These are phyloP conservation scores for Adansonia digitata DNA, from an alignment of 345 rosid species.

Conservation along the genomic window DNA sequence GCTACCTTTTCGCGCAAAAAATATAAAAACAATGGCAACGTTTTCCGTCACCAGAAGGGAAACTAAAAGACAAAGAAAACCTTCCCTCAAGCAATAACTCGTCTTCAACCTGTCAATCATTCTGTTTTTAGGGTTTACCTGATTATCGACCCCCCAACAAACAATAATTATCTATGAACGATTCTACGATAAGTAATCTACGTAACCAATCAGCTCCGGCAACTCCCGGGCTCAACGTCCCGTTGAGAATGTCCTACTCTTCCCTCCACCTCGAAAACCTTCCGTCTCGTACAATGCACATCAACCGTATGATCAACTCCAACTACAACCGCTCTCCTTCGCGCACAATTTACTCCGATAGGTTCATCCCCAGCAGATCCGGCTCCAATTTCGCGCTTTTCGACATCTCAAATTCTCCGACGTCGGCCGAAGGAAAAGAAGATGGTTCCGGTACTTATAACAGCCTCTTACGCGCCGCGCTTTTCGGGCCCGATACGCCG, in stretches of 20 bases:
- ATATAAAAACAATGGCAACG: neutral
- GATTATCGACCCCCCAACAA: conserved; percentile 9
- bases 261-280: conserved; percentile 37
- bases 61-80: neutral
- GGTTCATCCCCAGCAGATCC: conserved; percentile 96
- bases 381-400: conserved; percentile 87
- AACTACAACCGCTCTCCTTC: conserved; percentile 66
- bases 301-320: conserved; percentile 69
- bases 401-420: conserved; percentile 34
- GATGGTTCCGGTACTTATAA: conserved; percentile 66
- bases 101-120: conserved; percentile 24
- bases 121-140: conserved; percentile 10
- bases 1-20: conserved; percentile 2
- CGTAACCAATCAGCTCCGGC: conserved; percentile 11
- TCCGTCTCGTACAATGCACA: conserved; percentile 36
- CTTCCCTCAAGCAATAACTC: neutral
- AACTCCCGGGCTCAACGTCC: conserved; percentile 47
- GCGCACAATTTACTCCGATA: conserved; percentile 75
- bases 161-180: conserved; percentile 35
- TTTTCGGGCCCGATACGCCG: conserved; percentile 85
- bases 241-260: conserved; percentile 45
- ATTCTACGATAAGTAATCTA: conserved; percentile 16
- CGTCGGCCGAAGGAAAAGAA: conserved; percentile 61
- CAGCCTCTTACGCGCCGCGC: conserved; percentile 53
- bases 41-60: neutral